phyloP scores from a whole-genome alignment of 1,284 basidiomycete species.

The Trichosporon coremiiforme region DNA sequence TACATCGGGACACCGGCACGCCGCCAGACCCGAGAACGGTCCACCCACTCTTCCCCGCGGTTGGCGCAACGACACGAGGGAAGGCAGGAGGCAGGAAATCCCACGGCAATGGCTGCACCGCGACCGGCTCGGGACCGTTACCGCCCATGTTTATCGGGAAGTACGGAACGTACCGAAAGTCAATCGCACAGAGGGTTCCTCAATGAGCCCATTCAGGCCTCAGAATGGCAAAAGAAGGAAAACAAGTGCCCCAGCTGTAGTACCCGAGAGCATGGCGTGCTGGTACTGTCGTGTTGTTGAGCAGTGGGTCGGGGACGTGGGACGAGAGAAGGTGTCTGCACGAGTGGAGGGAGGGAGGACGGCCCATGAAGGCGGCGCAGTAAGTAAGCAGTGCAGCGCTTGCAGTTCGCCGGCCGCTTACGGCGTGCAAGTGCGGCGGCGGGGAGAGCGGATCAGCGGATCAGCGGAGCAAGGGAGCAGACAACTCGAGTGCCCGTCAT shows the following conservation, averaged over 20 bases:
- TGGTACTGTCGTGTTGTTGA: too few species aligned
- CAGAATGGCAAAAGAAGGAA: neutral
- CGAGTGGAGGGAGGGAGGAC: too few species aligned
- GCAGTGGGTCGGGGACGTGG: neutral
- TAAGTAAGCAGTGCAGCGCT: too few species aligned
- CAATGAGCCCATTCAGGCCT: neutral
- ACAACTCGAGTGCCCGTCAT: neutral
- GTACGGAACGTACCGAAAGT: slow-evolving; percentile 10
- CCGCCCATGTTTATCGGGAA: neutral
- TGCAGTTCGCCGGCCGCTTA: neutral
- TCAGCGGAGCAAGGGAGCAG: too few species aligned
- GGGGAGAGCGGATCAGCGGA: neutral
- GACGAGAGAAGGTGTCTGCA: neutral
- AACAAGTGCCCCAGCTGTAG: neutral
- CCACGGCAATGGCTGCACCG: neutral
- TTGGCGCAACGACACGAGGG: too few species aligned
- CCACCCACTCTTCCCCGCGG: neutral
- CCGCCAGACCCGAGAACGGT: neutral
- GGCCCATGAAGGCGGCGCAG: too few species aligned
- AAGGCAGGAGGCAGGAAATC: neutral
- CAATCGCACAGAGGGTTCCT: neutral
- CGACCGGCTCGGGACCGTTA: neutral
- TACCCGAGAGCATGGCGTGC: too few species aligned
- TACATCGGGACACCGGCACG: neutral
- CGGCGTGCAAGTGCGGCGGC: too few species aligned